Evolutionary conservation across 768 basidiomycete species (phyloP).

Genomic region (Lactifluus subvellereus): DNA sequence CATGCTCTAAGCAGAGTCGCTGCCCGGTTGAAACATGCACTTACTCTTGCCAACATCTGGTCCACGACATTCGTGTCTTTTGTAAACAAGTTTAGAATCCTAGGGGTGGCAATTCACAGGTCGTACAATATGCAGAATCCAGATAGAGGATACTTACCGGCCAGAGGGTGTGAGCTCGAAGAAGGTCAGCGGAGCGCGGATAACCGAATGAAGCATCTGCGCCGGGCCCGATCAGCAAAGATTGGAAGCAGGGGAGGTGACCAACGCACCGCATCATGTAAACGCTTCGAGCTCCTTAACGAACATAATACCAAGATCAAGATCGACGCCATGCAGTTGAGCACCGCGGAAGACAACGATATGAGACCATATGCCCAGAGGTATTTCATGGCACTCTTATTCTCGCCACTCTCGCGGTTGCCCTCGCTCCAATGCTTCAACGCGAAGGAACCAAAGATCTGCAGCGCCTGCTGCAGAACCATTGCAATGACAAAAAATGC

Average conservation of each 20-base stretch:
- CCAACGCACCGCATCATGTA: constrained; percentile 67
- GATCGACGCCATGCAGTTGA: constrained; percentile 52
- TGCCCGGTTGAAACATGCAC: constrained; percentile 6
- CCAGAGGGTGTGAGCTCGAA: constrained; percentile 89
- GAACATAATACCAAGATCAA: constrained; percentile 75
- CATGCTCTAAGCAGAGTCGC: constrained; percentile 2
- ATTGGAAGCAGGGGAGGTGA: background rate
- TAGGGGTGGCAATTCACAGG: constrained; percentile 27
- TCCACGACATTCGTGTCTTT: constrained; percentile 86
- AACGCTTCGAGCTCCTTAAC: constrained; percentile 60
- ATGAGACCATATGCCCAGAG: constrained; percentile 63
- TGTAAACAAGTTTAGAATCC: constrained; percentile 87
- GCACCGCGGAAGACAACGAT: constrained; percentile 50
- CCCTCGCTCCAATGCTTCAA: constrained; percentile 81
- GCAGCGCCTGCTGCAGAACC: constrained; percentile 49
- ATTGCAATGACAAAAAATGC: constrained; percentile 47
- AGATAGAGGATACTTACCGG: constrained; percentile 40
- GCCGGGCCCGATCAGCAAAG: constrained; percentile 7
- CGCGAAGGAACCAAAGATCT: constrained; percentile 56
- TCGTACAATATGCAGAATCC: background rate
- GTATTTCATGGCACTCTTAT: constrained; percentile 51
- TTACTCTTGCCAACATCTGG: constrained; percentile 65
- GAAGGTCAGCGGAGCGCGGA: constrained; percentile 80
- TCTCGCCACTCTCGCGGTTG: constrained; percentile 55
- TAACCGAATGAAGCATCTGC: constrained; percentile 74